Evolutionary conservation across 2,329 filamentous ascomycete species (phyloP).

Genomic region (Aspergillus neotritici): DNA sequence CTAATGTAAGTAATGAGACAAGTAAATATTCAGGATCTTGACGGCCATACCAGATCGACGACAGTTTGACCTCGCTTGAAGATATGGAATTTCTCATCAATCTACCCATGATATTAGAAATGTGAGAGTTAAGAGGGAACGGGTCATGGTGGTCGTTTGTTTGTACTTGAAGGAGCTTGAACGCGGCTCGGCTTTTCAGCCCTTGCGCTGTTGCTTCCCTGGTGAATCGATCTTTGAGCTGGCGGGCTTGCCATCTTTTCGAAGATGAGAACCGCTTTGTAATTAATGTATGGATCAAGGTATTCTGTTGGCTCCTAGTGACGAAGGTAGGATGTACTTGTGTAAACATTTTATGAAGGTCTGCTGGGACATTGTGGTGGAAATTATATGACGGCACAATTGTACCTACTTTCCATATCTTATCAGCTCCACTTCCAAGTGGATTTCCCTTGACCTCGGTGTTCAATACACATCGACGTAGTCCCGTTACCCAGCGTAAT

Average conservation of each 20-base stretch:
- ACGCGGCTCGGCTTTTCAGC: constrained; percentile 84
- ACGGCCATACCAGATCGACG: constrained; percentile 66
- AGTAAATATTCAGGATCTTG: constrained; percentile 3
- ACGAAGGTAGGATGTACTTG: not conserved
- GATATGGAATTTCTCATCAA: constrained; percentile 73
- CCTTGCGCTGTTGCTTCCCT: constrained; percentile 71
- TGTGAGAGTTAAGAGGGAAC: not conserved
- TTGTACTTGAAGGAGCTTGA: constrained; percentile 77
- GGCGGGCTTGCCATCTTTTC: constrained; percentile 75
- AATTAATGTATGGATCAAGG: constrained; percentile 21
- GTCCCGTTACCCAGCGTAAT: too few species aligned
- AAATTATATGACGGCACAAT: too few species aligned
- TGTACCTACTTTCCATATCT: too few species aligned
- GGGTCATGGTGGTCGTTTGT: not conserved
- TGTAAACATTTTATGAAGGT: too few species aligned
- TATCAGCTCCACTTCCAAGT: too few species aligned
- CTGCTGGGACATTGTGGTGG: too few species aligned
- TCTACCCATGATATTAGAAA: constrained; percentile 43
- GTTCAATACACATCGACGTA: too few species aligned
- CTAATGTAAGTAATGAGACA: not conserved
- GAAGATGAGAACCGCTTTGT: constrained; percentile 49
- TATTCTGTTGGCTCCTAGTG: not conserved
- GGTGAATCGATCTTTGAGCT: constrained; percentile 65
- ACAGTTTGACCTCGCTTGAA: constrained; percentile 79
- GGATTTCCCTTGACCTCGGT: too few species aligned